These are phyloP conservation scores for Roridomyces roridus DNA, from an alignment of 768 basidiomycete genomes.

Conservation along the genomic window DNA sequence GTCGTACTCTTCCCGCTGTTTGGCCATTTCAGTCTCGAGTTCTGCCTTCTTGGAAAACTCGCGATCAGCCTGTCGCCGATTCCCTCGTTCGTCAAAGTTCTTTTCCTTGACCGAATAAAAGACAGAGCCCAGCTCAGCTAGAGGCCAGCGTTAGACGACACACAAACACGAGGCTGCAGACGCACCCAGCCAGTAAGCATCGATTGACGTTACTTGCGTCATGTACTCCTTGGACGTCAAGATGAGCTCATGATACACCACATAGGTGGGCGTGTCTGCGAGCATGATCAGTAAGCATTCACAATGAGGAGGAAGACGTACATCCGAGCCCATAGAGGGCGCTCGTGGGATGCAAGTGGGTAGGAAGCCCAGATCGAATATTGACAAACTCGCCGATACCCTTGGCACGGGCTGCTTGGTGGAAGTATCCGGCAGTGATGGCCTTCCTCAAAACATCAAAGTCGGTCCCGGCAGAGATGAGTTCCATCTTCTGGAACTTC, in stretches of 20 bases:
- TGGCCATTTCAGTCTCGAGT: constrained; percentile 90
- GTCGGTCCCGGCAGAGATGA: constrained; percentile 91
- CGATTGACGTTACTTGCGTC: constrained; percentile 98
- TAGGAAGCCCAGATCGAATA: constrained; percentile 92
- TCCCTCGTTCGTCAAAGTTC: constrained; percentile 91
- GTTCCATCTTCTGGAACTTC: constrained; percentile 97
- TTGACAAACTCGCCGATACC: constrained; percentile 99
- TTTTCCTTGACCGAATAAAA: constrained; percentile 99
- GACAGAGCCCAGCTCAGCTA: constrained; percentile 93
- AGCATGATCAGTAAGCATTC: constrained; percentile 10
- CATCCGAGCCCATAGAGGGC: constrained; percentile 96
- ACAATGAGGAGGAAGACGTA: constrained; percentile 44
- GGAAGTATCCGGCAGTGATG: constrained; percentile 97
- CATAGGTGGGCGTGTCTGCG: constrained; percentile 92
- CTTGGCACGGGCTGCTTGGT: constrained; percentile 97
- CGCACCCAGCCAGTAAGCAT: constrained; percentile 96
- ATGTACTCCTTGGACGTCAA: constrained; percentile 97
- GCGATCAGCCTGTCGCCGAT: constrained; percentile 76
- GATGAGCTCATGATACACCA: constrained; percentile 96
- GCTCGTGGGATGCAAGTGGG: constrained; percentile 95
- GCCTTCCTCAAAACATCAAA: constrained; percentile 95
- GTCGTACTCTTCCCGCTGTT: constrained; percentile 76
- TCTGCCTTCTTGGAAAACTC: constrained; percentile 94
- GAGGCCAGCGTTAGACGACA: neutral
- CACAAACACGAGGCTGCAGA: neutral